Evolutionary conservation across 306 rosid species (phyloP).

Genomic region (Psophocarpus tetragonolobus): DNA sequence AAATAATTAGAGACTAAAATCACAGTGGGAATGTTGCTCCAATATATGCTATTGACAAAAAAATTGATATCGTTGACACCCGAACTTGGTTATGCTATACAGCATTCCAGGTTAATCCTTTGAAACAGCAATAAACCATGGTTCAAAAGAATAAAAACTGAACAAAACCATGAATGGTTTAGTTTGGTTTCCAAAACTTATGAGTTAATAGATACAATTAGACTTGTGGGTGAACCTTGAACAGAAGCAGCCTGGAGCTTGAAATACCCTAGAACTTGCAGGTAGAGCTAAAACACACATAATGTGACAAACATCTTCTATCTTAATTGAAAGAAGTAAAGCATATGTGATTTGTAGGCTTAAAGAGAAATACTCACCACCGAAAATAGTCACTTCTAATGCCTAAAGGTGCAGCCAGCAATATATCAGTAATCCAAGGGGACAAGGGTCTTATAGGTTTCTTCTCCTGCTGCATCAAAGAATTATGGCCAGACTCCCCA

Average conservation of each 20-base stretch:
- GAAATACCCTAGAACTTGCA: neutral
- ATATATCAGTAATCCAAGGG: conserved; percentile 86
- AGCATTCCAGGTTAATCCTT: neutral
- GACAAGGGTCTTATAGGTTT: conserved; percentile 79
- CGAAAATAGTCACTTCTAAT: conserved; percentile 88
- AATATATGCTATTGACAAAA: neutral
- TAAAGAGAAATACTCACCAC: conserved; percentile 59
- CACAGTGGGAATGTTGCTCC: neutral
- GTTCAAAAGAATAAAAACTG: neutral
- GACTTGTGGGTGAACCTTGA: neutral
- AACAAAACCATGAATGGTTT: neutral
- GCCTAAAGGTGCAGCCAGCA: conserved; percentile 81
- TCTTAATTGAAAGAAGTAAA: neutral
- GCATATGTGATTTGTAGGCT: neutral
- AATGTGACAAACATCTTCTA: neutral
- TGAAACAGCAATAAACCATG: neutral
- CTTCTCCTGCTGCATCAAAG: conserved; percentile 60
- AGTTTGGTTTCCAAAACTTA: neutral
- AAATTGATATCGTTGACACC: neutral
- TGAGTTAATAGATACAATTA: neutral
- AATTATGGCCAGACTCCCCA: conserved; percentile 45
- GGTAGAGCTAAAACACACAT: neutral
- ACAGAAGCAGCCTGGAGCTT: neutral
- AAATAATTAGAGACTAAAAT: neutral
- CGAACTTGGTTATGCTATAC: neutral